Conservation (phyloP, 306 rosid species). For the Vigna hirtella region DNA sequence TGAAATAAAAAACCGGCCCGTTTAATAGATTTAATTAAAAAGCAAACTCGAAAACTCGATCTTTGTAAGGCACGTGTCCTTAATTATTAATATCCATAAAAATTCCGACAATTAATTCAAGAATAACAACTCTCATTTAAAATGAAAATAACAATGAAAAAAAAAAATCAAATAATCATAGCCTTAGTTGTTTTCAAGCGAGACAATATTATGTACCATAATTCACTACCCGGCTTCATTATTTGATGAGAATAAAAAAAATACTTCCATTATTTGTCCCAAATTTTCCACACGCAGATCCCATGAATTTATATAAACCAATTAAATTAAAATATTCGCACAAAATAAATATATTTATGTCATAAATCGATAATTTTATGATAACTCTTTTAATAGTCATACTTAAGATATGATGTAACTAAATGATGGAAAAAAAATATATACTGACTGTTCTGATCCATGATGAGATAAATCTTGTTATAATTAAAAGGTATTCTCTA, state of each 20-base stretch:
- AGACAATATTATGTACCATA: slow-evolving; percentile 37
- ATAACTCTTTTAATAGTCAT: no score
- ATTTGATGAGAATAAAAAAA: slow-evolving; percentile 1
- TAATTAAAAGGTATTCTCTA: no score
- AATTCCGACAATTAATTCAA: slow-evolving; percentile 28
- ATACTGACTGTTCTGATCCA: no score
- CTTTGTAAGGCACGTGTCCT: slow-evolving; percentile 14
- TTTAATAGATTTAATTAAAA: background rate
- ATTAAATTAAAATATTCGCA: background rate
- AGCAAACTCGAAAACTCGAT: background rate
- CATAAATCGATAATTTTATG: no score
- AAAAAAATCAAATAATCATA: slow-evolving; percentile 14
- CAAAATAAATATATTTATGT: background rate
- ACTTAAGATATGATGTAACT: no score
- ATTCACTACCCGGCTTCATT: slow-evolving; percentile 15
- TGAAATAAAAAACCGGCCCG: background rate
- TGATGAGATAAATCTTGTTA: no score
- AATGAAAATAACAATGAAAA: slow-evolving; percentile 31
- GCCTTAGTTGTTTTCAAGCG: slow-evolving; percentile 46
- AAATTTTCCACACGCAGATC: background rate
- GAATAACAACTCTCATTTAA: background rate
- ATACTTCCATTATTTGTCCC: slow-evolving; percentile 11
- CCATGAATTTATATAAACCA: background rate
- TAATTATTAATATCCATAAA: slow-evolving; percentile 33
- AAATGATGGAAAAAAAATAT: no score